Percentiles rank a stretch among this genome's conserved stretches.
Evolutionary conservation across 1,139 yeast genomes (phyloP).

Genomic region (Hyphopichia pseudoburtonii): DNA sequence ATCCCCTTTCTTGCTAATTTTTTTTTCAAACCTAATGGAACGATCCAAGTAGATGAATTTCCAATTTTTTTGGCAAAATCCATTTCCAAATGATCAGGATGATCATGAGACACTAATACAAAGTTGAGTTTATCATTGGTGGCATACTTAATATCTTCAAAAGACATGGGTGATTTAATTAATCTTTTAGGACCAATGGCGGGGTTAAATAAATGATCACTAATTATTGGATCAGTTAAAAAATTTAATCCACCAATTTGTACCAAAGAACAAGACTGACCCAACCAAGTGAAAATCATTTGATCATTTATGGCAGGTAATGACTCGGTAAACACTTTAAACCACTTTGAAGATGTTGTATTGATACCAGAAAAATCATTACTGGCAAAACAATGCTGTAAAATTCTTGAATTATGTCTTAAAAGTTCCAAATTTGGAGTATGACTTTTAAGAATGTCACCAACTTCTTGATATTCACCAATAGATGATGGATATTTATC

Average conservation of each 20-base stretch:
- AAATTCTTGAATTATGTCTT: constrained; percentile 27
- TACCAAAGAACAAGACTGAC: constrained; percentile 82
- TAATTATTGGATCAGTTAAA: constrained; percentile 82
- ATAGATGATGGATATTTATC: constrained; percentile 45
- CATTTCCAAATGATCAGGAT: constrained; percentile 88
- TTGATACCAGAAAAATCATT: constrained; percentile 17
- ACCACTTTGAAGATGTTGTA: constrained; percentile 6
- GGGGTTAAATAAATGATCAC: constrained; percentile 62
- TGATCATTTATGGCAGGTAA: constrained; percentile 40
- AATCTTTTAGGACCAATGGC: constrained; percentile 80
- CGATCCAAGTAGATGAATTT: constrained; percentile 71
- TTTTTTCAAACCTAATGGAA: constrained; percentile 73
- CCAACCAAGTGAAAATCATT: constrained; percentile 82
- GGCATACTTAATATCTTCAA: constrained; percentile 59
- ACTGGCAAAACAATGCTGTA: constrained; percentile 26
- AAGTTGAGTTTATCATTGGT: constrained; percentile 55
- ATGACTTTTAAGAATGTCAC: constrained; percentile 55
- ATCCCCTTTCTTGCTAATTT: constrained; percentile 59
- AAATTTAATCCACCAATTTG: constrained; percentile 73
- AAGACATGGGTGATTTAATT: constrained; percentile 64
- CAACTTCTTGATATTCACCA: constrained; percentile 39
- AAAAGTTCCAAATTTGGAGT: constrained; percentile 57
- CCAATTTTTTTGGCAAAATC: constrained; percentile 59
- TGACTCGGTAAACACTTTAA: constrained; percentile 4
- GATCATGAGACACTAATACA: constrained; percentile 86